Evolutionary conservation across 208 protist species (phyloP).

Genomic region (Acanthamoeba royreba): DNA sequence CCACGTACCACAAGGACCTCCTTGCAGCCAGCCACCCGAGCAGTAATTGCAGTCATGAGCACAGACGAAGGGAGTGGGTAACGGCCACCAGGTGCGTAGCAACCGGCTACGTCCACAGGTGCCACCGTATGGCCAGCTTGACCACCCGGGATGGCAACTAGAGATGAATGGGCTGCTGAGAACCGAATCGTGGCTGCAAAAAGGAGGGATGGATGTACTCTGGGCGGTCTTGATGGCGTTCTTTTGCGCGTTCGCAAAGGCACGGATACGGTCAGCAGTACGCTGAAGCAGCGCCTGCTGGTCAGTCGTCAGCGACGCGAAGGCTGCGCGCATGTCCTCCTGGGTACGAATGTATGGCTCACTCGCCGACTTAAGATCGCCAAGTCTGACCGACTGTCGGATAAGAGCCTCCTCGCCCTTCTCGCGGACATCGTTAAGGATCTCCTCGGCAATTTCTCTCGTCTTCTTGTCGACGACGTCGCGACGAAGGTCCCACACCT

Average conservation of each 20-base stretch:
- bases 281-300: slow-evolving; percentile 45
- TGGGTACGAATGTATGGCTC: not conserved
- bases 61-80: slow-evolving; percentile 82
- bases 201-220: too few species aligned
- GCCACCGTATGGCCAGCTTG: slow-evolving; percentile 67
- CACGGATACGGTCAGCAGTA: slow-evolving; percentile 44
- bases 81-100: slow-evolving; percentile 75
- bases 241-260: slow-evolving; percentile 49
- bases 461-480: slow-evolving; percentile 67
- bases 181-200: too few species aligned
- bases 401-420: slow-evolving; percentile 56
- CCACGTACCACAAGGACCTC: not conserved
- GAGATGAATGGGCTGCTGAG: too few species aligned
- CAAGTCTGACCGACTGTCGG: slow-evolving; percentile 56
- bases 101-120: slow-evolving; percentile 70
- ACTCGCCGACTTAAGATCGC: not conserved
- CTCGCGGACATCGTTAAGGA: slow-evolving; percentile 63
- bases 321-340: slow-evolving; percentile 49
- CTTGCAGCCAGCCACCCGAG: slow-evolving; percentile 73
- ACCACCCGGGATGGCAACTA: slow-evolving; percentile 67
- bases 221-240: not conserved
- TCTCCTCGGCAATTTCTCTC: slow-evolving; percentile 53
- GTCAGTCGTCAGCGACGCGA: not conserved
- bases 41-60: slow-evolving; percentile 81
- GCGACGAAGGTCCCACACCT: slow-evolving; percentile 56